Conservation (phyloP, 345 rosid species). For the Acer saccharum region DNA sequence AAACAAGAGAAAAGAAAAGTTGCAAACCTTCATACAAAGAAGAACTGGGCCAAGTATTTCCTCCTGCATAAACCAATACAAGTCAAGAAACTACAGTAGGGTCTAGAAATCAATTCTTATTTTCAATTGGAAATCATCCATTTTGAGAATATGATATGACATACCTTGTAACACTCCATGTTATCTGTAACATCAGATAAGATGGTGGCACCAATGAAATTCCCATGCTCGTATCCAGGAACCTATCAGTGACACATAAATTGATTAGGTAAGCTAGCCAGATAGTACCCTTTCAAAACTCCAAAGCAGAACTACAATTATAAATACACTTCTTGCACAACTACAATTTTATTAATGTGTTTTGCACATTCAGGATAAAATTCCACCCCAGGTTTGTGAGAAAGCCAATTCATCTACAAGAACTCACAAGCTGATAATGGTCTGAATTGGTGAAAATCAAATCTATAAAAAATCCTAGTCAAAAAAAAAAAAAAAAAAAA, state of each 20-base stretch:
- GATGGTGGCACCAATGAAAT: slow-evolving; percentile 66
- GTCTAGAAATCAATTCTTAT: background rate
- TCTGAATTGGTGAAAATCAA: background rate
- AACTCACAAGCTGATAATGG: background rate
- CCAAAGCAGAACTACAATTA: background rate
- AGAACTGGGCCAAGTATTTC: slow-evolving; percentile 58
- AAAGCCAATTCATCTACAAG: slow-evolving; percentile 1
- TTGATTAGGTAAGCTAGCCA: slow-evolving; percentile 1
- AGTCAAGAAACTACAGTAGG: background rate
- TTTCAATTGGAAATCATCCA: slow-evolving; percentile 5
- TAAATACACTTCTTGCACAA: background rate
- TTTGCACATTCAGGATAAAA: background rate
- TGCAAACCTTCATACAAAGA: slow-evolving; percentile 57
- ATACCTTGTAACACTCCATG: slow-evolving; percentile 74
- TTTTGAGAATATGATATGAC: slow-evolving; percentile 1
- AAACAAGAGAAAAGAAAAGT: background rate
- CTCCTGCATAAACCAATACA: slow-evolving; percentile 40
- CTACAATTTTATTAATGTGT: background rate
- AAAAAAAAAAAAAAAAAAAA: background rate
- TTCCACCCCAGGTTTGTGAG: background rate
- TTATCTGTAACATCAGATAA: slow-evolving; percentile 48
- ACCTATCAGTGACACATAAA: slow-evolving; percentile 36
- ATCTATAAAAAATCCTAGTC: background rate
- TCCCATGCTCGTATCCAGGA: slow-evolving; percentile 60
- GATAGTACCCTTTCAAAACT: background rate